Conservation (phyloP, 169 alveolate genomes). For the Plasmodium relictum region DNA sequence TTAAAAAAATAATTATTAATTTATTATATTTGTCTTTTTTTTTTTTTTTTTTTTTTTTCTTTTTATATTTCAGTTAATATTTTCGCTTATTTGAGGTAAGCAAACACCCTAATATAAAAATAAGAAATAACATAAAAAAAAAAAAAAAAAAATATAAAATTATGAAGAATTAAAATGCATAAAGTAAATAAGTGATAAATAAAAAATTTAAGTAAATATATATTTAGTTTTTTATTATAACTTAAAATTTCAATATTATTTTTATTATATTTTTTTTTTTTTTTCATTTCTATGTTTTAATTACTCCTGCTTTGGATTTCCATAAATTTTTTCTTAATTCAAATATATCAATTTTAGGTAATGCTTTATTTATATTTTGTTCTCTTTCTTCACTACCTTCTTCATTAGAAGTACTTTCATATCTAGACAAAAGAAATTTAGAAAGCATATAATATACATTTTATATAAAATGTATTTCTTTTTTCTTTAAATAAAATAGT, state of each 20-base stretch:
- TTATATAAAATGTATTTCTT: conserved; percentile 1
- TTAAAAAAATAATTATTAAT: not conserved
- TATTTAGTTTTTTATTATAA: too few relatives aligned
- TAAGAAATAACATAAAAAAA: conserved; percentile 16
- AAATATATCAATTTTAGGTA: conserved; percentile 6
- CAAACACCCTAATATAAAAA: conserved; percentile 70
- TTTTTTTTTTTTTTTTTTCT: too few relatives aligned
- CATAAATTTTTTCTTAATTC: conserved; percentile 58
- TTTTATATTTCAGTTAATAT: too few relatives aligned
- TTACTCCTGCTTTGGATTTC: conserved; percentile 78
- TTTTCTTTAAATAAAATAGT: not conserved
- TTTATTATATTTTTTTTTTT: conserved; percentile 2
- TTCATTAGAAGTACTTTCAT: conserved; percentile 70
- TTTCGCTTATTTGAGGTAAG: conserved; percentile 48
- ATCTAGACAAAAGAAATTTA: conserved; percentile 22
- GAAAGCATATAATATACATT: not conserved
- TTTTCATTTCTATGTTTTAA: conserved; percentile 1
- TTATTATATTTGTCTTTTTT: conserved; percentile 23
- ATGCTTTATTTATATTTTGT: not conserved
- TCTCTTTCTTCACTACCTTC: not conserved
- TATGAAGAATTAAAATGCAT: too few relatives aligned
- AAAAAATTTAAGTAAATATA: too few relatives aligned
- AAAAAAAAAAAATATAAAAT: too few relatives aligned
- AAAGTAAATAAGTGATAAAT: conserved; percentile 4
- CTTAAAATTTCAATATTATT: too few relatives aligned